Base-by-base conservation (phyloP, 2,329 filamentous ascomycete species). In the Rutstroemia sp. region DNA sequence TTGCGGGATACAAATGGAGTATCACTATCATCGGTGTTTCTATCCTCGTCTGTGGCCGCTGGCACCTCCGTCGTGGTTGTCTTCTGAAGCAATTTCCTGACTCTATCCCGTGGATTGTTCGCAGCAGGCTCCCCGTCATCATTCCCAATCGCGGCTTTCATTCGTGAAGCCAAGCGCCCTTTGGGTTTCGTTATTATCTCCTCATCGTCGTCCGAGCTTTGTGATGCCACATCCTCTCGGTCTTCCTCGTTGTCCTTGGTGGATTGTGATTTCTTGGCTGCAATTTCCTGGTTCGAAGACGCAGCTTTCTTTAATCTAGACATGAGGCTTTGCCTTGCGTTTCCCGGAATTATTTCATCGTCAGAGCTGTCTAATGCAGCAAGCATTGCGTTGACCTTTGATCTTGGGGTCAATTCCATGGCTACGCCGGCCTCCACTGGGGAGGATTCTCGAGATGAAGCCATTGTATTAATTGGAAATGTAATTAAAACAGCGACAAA, bases 121-220 rank as follows among this genome's bases (percentile, higher is more conserved):
- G 42, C 63, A 52, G 49, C 49, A 12, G 49, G 46, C 19, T 42
- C 50, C 18, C 62, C 61, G 12, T 63, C 64, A 8, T 58, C 61
- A 9, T 53, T 59, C 21, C 34, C 59, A 5, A 58, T 44, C 19
- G 60, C 63, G 44, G 69, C 77, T 59, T 80, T 77, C 78, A 90
- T 83, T 52, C 82, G 77, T 16, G 85, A 78, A 12, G 85, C 85
- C 62, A 89, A 75, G 52, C 80, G 79, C 23, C 86, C 85, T 54
- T 79, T 78, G 0, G 86, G 86, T 46, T 75, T 74, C 2, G 78
- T 70, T 49, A 79, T 72, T 12, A 75, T 74, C 37, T 78, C 76
- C n/a, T 78, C 75, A 1, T 72, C 71, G 4, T 78, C 74, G 0
- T 69, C 12, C 30, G 30, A 34, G 10, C 30, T 34, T 34, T 34